phyloP scores from a whole-genome alignment of 2,329 filamentous ascomycete species.

The Raffaelea albimanens region DNA sequence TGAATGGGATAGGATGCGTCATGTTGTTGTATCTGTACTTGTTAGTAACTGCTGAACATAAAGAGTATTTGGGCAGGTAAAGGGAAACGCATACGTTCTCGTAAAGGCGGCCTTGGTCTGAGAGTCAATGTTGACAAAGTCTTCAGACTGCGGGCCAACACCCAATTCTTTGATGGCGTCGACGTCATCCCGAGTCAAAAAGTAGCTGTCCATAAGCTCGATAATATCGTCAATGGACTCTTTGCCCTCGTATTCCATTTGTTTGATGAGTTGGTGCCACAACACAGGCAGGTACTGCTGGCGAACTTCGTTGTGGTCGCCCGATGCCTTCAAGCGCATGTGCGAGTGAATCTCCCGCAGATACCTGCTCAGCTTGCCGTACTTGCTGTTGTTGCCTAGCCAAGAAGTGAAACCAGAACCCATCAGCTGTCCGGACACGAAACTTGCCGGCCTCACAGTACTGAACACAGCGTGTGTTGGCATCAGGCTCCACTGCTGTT shows the following conservation, averaged over 20 bases:
- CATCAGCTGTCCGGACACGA: conserved; percentile 67
- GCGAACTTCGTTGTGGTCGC: conserved; percentile 85
- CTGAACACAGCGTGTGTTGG: conserved; percentile 92
- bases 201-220: conserved; percentile 95
- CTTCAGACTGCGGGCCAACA: conserved; percentile 73
- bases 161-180: conserved; percentile 88
- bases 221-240: conserved; percentile 77
- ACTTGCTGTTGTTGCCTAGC: conserved; percentile 92
- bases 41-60: conserved; percentile 1
- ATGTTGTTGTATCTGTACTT: conserved; percentile 66
- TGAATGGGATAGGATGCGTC: conserved; percentile 86
- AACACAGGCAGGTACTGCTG: conserved; percentile 89
- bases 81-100: conserved; percentile 53
- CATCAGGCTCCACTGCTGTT: conserved; percentile 98
- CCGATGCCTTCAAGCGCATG: conserved; percentile 85
- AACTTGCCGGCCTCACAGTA: conserved; percentile 85
- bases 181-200: conserved; percentile 86
- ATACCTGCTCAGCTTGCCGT: conserved; percentile 65
- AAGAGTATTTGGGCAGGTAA: too few species aligned
- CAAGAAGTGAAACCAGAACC: conserved; percentile 76
- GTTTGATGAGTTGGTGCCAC: conserved; percentile 70
- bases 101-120: conserved; percentile 88
- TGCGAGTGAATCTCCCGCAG: conserved; percentile 94
- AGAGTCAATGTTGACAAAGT: conserved; percentile 65
- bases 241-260: conserved; percentile 68